These are phyloP conservation scores for Crassisporium funariophilum DNA, from an alignment of 768 basidiomycete species.

Conservation along the genomic window DNA sequence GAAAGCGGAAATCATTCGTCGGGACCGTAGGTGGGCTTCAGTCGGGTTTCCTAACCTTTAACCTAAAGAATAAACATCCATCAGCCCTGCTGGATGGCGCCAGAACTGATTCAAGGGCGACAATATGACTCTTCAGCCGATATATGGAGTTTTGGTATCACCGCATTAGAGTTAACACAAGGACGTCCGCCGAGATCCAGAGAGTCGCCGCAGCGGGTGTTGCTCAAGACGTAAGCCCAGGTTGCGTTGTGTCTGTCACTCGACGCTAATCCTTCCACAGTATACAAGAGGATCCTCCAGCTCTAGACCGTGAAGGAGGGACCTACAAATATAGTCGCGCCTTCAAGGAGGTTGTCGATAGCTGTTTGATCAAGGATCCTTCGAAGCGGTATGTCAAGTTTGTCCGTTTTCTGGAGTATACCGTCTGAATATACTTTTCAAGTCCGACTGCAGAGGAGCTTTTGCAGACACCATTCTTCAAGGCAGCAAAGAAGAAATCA, in stretches of 20 bases:
- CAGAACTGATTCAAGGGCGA: slow-evolving; percentile 85
- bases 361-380: slow-evolving; percentile 86
- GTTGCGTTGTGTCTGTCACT: slow-evolving; percentile 9
- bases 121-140: slow-evolving; percentile 87
- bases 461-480: slow-evolving; percentile 81
- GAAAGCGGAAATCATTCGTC: slow-evolving; percentile 91
- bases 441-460: slow-evolving; percentile 81
- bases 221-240: slow-evolving; percentile 78
- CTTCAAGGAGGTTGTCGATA: slow-evolving; percentile 82
- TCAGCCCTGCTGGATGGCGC: slow-evolving; percentile 96
- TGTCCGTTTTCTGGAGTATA: not conserved
- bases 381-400: slow-evolving; percentile 60
- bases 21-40: slow-evolving; percentile 64
- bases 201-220: slow-evolving; percentile 70
- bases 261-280: slow-evolving; percentile 34
- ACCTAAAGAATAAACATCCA: not conserved
- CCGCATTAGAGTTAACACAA: slow-evolving; percentile 86
- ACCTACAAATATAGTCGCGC: slow-evolving; percentile 73
- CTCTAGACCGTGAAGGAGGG: slow-evolving; percentile 72
- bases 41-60: not conserved
- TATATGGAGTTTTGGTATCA: slow-evolving; percentile 97
- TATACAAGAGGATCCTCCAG: slow-evolving; percentile 78
- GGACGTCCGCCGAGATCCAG: slow-evolving; percentile 86
- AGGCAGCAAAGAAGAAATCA: slow-evolving; percentile 71
- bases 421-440: not conserved